Percentiles rank a stretch among this genome's conserved stretches.
Evolutionary conservation across 768 basidiomycete genomes (phyloP).

Genomic region (Infundibulicybe gibba): DNA sequence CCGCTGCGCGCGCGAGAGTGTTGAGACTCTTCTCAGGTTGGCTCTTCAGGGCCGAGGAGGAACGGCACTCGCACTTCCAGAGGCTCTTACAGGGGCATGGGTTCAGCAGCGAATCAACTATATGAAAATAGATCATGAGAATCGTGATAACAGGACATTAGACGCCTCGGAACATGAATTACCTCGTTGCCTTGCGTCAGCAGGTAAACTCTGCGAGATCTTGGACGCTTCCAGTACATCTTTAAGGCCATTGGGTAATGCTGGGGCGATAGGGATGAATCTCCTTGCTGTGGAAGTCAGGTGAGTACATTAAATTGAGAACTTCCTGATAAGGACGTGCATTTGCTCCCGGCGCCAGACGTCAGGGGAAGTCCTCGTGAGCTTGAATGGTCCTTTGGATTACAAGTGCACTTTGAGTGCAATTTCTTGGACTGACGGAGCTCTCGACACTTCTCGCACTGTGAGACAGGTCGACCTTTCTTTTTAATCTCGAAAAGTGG

Average conservation of each 20-base stretch:
- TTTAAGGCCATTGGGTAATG: slow-evolving; percentile 70
- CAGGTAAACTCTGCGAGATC: slow-evolving; percentile 19
- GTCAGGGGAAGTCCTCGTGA: slow-evolving; percentile 25
- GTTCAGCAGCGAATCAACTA: slow-evolving; percentile 61
- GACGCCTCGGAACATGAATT: slow-evolving; percentile 7
- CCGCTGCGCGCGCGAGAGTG: slow-evolving; percentile 36
- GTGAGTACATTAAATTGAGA: slow-evolving; percentile 1
- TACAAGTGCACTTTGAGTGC: slow-evolving; percentile 81
- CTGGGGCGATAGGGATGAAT: slow-evolving; percentile 68
- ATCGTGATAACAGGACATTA: slow-evolving; percentile 5
- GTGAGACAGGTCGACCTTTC: slow-evolving; percentile 89
- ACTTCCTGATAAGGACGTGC: slow-evolving; percentile 19
- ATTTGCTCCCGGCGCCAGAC: slow-evolving; percentile 35
- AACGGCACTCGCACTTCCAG: slow-evolving; percentile 50
- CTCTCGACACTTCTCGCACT: slow-evolving; percentile 83
- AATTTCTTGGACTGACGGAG: slow-evolving; percentile 76
- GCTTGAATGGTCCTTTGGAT: slow-evolving; percentile 33
- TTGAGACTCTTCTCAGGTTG: slow-evolving; percentile 15
- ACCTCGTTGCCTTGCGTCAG: slow-evolving; percentile 53
- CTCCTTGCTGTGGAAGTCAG: slow-evolving; percentile 43
- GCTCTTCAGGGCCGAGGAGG: too few relatives aligned
- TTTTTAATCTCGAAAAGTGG: slow-evolving; percentile 93
- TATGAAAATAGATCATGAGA: slow-evolving; percentile 7
- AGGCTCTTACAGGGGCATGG: slow-evolving; percentile 59
- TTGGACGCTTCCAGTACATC: slow-evolving; percentile 40